Conservation (phyloP, 1,139 yeast genomes). For the Suhomyces guaymorum region DNA sequence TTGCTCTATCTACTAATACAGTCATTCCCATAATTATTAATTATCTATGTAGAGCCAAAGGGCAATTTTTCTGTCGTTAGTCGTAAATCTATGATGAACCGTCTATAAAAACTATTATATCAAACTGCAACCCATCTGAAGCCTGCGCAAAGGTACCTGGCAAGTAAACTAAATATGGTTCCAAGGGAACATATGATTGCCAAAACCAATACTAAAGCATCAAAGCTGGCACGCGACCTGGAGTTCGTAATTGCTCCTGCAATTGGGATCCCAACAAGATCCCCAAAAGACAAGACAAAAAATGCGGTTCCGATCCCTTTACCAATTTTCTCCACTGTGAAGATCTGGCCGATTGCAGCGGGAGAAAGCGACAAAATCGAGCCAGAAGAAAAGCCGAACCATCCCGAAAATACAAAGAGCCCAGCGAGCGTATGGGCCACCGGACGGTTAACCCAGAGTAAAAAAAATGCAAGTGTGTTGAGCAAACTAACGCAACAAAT, state of each 20-base stretch:
- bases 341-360: conserved; percentile 32
- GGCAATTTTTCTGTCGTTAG: no score
- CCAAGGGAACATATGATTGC: conserved; percentile 28
- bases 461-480: conserved; percentile 24
- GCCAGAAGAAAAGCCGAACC: conserved; percentile 35
- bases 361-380: conserved; percentile 34
- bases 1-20: no score
- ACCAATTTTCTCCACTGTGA: conserved; percentile 33
- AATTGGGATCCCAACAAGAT: conserved; percentile 37
- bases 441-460: conserved; percentile 30
- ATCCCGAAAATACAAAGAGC: conserved; percentile 27
- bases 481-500: conserved; percentile 24
- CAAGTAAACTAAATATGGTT: conserved; percentile 25
- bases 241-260: conserved; percentile 36
- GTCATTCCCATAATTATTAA: no score
- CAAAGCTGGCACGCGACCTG: conserved; percentile 22
- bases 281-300: conserved; percentile 34
- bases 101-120: conserved; percentile 1
- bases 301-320: conserved; percentile 35
- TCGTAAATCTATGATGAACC: no score
- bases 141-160: conserved; percentile 32
- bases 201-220: conserved; percentile 32
- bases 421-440: conserved; percentile 29
- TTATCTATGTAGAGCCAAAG: no score
- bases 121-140: conserved; percentile 9